A percentile compares a stretch with the other conserved stretches of the same genome.
Conservation (phyloP, 2,329 filamentous ascomycete genomes). For the Madurella fahalii region DNA sequence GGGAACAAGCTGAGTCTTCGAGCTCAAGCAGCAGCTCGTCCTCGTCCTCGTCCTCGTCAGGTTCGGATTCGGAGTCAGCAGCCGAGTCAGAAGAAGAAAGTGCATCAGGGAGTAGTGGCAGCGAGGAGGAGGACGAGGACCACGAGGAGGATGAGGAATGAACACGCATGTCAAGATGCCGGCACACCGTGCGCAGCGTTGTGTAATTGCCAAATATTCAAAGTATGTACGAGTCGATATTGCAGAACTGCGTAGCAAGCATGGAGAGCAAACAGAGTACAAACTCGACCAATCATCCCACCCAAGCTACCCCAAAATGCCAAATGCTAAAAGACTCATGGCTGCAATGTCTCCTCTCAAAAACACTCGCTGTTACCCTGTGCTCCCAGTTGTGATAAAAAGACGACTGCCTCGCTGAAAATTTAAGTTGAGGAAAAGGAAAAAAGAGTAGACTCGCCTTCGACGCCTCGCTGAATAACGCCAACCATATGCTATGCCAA, state of each 20-base stretch:
- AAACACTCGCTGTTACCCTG: too few species aligned
- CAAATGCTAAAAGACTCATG: too few species aligned
- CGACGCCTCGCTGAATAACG: constrained; percentile 1
- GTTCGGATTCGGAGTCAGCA: constrained; percentile 18
- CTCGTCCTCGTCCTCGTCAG: constrained; percentile 24
- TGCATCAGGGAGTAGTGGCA: constrained; percentile 19
- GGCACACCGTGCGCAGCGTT: not conserved
- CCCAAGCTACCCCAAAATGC: too few species aligned
- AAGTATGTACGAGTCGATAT: too few species aligned
- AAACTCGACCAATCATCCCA: too few species aligned
- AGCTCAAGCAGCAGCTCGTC: constrained; percentile 24
- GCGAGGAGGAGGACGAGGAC: constrained; percentile 24
- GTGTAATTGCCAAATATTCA: too few species aligned
- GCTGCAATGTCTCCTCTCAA: too few species aligned
- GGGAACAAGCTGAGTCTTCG: constrained; percentile 15
- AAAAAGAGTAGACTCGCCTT: not conserved
- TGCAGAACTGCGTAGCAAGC: too few species aligned
- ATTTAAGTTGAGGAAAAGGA: not conserved
- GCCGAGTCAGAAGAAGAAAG: constrained; percentile 16
- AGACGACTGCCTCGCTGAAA: not conserved
- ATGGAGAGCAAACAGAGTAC: too few species aligned
- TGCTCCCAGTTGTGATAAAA: not conserved
- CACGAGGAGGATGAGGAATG: constrained; percentile 8
- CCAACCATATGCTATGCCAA: constrained; percentile 5
- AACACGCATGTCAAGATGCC: not conserved